Conservation (phyloP, 2,329 filamentous ascomycete species). For the Aspergillus calidoustus region DNA sequence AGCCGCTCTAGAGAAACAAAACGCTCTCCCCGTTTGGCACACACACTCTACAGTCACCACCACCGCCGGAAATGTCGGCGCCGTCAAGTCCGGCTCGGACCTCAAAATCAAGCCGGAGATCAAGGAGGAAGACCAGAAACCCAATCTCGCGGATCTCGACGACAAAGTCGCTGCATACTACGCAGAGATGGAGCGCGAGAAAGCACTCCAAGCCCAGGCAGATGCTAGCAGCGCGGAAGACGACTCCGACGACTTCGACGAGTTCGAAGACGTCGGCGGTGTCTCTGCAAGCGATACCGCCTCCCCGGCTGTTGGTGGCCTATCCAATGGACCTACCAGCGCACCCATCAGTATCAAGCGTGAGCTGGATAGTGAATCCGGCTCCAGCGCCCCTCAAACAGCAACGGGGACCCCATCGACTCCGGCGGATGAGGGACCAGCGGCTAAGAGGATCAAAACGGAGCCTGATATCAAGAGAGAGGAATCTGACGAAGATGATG, state of each 20-base stretch:
- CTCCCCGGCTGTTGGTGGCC: slow-evolving; percentile 35
- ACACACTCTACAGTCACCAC: slow-evolving; percentile 54
- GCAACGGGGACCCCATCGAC: slow-evolving; percentile 42
- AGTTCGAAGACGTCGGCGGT: slow-evolving; percentile 52
- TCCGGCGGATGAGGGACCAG: slow-evolving; percentile 44
- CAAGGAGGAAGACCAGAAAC: slow-evolving; percentile 50
- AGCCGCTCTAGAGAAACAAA: slow-evolving; percentile 55
- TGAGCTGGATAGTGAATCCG: slow-evolving; percentile 45
- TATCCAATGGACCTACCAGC: slow-evolving; percentile 31
- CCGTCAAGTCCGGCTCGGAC: slow-evolving; percentile 38
- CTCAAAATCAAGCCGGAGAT: slow-evolving; percentile 44
- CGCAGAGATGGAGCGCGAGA: slow-evolving; percentile 50
- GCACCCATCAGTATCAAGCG: slow-evolving; percentile 41
- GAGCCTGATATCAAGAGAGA: slow-evolving; percentile 43
- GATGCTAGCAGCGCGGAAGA: slow-evolving; percentile 48
- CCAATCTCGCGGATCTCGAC: slow-evolving; percentile 47
- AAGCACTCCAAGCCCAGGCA: slow-evolving; percentile 46
- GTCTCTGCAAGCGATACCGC: slow-evolving; percentile 42
- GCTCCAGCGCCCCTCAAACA: slow-evolving; percentile 45
- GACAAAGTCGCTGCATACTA: slow-evolving; percentile 54
- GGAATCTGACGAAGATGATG: slow-evolving; percentile 50
- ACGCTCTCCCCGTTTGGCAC: slow-evolving; percentile 58
- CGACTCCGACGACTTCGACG: slow-evolving; percentile 46
- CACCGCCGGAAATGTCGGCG: slow-evolving; percentile 28
- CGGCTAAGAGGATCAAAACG: slow-evolving; percentile 50